These are phyloP conservation scores for Chaetomiaceae sp. DNA, from an alignment of 2,329 filamentous ascomycete genomes.

Conservation along the genomic window DNA sequence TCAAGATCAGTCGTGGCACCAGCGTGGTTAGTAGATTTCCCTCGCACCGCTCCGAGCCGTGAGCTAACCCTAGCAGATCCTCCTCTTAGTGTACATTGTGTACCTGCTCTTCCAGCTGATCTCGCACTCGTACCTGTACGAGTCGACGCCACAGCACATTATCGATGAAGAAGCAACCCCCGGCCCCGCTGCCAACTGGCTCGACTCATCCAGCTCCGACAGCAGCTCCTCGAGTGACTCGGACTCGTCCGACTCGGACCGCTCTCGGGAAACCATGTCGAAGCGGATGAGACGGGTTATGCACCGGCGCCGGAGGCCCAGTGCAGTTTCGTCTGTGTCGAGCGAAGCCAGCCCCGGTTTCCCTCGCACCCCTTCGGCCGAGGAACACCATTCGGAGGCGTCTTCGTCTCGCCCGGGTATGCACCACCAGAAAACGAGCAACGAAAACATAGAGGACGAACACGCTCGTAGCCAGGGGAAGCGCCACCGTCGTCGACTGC, in stretches of 20 bases:
- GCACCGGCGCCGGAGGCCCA: constrained; percentile 71
- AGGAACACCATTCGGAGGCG: constrained; percentile 39
- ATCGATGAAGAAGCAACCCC: constrained; percentile 89
- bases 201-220: constrained; percentile 65
- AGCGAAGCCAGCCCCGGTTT: constrained; percentile 44
- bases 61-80: constrained; percentile 45
- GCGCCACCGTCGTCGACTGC: constrained; percentile 35
- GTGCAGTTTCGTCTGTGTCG: constrained; percentile 46
- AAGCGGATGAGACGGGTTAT: constrained; percentile 74
- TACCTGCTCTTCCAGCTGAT: constrained; percentile 90
- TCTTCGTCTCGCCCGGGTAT: constrained; percentile 34
- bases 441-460: constrained; percentile 44
- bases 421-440: constrained; percentile 34
- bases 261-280: constrained; percentile 59
- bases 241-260: constrained; percentile 66
- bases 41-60: constrained; percentile 1
- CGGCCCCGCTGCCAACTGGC: constrained; percentile 74
- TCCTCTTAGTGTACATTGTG: constrained; percentile 75
- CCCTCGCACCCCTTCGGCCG: constrained; percentile 41
- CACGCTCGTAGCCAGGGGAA: constrained; percentile 33
- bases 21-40: constrained; percentile 61
- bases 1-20: constrained; percentile 84
- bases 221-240: constrained; percentile 54
- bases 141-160: constrained; percentile 85
- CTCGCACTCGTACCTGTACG: constrained; percentile 87